Base-by-base conservation (phyloP, 2,329 filamentous ascomycete genomes). In the Chrysoporthe deuterocubensis region DNA sequence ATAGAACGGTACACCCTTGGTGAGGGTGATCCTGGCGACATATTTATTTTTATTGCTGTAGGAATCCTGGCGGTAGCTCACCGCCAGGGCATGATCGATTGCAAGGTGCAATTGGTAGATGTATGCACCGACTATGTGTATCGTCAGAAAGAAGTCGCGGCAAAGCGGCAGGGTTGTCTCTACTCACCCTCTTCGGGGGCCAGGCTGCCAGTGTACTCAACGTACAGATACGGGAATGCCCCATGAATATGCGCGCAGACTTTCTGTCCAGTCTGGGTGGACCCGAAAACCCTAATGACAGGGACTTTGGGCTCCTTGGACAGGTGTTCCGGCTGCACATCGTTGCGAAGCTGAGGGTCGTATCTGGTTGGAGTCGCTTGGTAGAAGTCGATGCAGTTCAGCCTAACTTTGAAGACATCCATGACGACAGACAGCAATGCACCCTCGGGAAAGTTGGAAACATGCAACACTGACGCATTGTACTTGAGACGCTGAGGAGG, bases 311-410 rank as follows among this genome's bases (percentile, higher is more conserved):
- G 90, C 44, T 88, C 86, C 69, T 88, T 89, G 70, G 84, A 81
- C 69, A 86, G 80, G 74, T 89, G 85, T 26, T 85, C 87, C 60
- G 82, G 83, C 37, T 82, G 86, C 71, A 88, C 81, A 76, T 88
- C 87, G 72, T 88, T 89, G 70, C 90, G 88, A 71, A 97, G 84
- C 70, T 88, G 85, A 71, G 94, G 93, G 79, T 98, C 94, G 77
- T 96, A 90, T 72, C 86, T 85, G 62, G 93, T 92, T 21, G 94
- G 92, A 13, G 84, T 84, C 52, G 90, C 88, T 81, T 97, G 94
- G 78, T 98, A 99, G 78, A 96, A 90, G 80, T 99, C 96, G 81
- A 99, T 90, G 82, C 93, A 97, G 78, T 99, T 97, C 76, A 99
- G 42, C 74, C 94, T 92, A 77, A 99, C 89, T 74, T 92, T 91